Base-by-base conservation (phyloP, 768 basidiomycete genomes). In the Mrakia hoshinonis region DNA sequence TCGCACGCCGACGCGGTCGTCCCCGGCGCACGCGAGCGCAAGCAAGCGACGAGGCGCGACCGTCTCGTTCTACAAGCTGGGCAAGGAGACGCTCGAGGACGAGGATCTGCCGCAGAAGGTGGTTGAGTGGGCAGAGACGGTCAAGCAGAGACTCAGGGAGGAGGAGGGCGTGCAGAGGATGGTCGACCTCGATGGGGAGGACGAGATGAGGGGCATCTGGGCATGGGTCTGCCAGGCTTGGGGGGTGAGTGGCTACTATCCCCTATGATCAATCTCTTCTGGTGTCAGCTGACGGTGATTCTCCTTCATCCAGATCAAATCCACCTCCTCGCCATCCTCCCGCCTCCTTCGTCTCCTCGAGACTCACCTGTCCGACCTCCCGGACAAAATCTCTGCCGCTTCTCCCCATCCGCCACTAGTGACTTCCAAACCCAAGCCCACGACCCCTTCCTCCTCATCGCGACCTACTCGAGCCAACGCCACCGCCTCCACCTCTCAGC, bases 61-160 rank as follows among this genome's bases (percentile, higher is more conserved):
- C 22, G 58, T 61, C 58, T 61, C 58, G 31, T 61, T 61, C 58
- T 36, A 20, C 58, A 61, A 61, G 58, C 58, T 61, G 31, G 58
- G 31, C 22, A 34, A 36, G 18, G 58, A 61, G 58, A 36, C 18
- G 18, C 36, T 61, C 22, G 58, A 61, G 36, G 58, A 39, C 6
- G 58, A 61, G 22, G 15, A 61, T 38, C 22, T 61, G 34, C 58
- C 58, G 3, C 58, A 61, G 3, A 61, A 61, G 36, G 58, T 61
- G 11, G 36, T 61, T n/a, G 58, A 61, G 22, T 61, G 58, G 58
- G 13, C 58, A 61, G 58, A 61, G 58, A 61, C 34, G 5, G 58
- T 61, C 0, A 61, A 61, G 58, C 58, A 61, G 58, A 61, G 58
- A 31, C 20, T 61, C 15, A 61, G 58, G 20, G 58, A 61, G 22